phyloP scores from a whole-genome alignment of 768 basidiomycete species.

The Mycena polygramma region DNA sequence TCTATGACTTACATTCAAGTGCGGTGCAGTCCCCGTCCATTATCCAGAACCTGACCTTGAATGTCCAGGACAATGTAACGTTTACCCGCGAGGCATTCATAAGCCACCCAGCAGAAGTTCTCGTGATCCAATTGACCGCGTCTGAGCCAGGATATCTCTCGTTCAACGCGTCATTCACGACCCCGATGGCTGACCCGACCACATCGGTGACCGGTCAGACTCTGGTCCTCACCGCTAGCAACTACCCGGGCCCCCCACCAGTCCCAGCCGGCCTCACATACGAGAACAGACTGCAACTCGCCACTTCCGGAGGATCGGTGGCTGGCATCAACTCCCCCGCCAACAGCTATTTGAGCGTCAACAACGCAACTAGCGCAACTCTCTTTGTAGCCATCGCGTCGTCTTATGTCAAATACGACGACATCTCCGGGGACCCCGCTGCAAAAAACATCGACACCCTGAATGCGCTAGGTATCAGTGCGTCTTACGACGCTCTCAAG shows the following conservation, averaged over 20 bases:
- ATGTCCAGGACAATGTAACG: constrained; percentile 13
- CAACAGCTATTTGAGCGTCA: constrained; percentile 1
- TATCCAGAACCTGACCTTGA: not conserved
- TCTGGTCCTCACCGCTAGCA: constrained; percentile 9
- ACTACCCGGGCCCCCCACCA: constrained; percentile 7
- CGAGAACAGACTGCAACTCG: constrained; percentile 11
- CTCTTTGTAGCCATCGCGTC: constrained; percentile 30
- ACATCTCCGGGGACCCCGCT: constrained; percentile 19
- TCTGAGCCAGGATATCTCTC: constrained; percentile 6
- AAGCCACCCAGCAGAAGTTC: constrained; percentile 26
- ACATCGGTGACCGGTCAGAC: constrained; percentile 9
- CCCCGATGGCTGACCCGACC: constrained; percentile 3
- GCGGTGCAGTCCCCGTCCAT: not conserved
- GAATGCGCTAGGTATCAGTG: not conserved
- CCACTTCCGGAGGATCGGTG: not conserved
- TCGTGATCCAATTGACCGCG: constrained; percentile 13
- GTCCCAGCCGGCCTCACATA: constrained; percentile 23
- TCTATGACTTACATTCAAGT: constrained; percentile 19
- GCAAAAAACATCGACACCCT: constrained; percentile 12
- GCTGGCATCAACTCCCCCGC: not conserved
- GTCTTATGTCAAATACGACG: constrained; percentile 20
- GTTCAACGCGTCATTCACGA: constrained; percentile 23
- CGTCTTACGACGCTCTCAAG: constrained; percentile 10
- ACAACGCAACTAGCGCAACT: constrained; percentile 16
- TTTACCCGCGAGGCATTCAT: constrained; percentile 21